These are phyloP conservation scores for Phytophthora ramorum DNA, from an alignment of 352 stramenopile species.

Conservation along the genomic window DNA sequence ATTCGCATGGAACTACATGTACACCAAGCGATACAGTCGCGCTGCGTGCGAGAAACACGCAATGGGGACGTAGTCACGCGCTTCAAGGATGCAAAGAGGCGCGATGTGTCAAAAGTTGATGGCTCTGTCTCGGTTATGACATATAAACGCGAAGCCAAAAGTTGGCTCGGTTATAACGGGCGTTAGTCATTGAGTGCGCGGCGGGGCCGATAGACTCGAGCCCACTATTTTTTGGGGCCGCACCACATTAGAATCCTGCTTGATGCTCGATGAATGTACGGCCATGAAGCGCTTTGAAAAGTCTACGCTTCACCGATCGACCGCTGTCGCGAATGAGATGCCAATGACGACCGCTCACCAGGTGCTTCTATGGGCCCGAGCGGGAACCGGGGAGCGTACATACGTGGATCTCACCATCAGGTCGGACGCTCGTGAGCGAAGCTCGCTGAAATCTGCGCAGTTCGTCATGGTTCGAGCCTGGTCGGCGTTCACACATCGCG, in stretches of 20 bases:
- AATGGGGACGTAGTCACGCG: constrained; percentile 3
- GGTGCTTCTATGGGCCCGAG: no score
- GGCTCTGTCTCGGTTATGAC: no score
- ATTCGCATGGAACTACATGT: no score
- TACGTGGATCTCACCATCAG: neutral
- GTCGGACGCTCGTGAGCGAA: neutral
- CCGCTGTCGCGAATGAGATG: neutral
- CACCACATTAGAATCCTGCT: no score
- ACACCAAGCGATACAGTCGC: neutral
- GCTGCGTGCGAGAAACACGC: constrained; percentile 4
- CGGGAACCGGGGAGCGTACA: neutral
- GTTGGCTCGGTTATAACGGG: no score
- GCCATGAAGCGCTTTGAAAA: no score
- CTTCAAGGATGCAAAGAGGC: constrained; percentile 23
- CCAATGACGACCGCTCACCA: neutral
- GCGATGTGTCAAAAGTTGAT: neutral
- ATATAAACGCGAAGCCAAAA: neutral
- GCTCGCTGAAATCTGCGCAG: neutral
- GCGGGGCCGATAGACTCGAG: no score
- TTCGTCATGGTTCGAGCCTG: constrained; percentile 7
- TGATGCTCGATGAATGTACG: no score
- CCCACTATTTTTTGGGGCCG: no score
- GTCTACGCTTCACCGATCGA: no score
- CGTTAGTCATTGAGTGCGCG: no score
- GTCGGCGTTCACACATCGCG: neutral